Conservation (phyloP, 1,139 yeast species). For the Groenewaldozyma sp. region DNA sequence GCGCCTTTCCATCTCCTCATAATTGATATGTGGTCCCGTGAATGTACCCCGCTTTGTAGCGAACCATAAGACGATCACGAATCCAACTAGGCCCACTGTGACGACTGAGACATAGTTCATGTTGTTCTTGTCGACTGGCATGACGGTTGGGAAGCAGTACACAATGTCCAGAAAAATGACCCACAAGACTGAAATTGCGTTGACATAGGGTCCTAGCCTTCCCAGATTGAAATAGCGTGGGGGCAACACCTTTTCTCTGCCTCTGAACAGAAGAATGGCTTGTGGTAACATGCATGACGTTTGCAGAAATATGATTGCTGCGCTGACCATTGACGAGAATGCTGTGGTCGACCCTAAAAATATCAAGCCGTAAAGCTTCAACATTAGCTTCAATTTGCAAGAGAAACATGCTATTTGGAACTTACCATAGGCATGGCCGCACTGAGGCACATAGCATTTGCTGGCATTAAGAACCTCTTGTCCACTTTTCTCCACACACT, state of each 20-base stretch:
- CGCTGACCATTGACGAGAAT: slow-evolving; percentile 6
- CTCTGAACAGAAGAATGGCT: slow-evolving; percentile 5
- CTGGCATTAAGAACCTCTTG: slow-evolving; percentile 4
- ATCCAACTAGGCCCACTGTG: slow-evolving; percentile 13
- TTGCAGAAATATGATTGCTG: slow-evolving; percentile 6
- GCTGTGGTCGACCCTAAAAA: slow-evolving; percentile 7
- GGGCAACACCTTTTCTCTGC: slow-evolving; percentile 5
- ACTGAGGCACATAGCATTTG: slow-evolving; percentile 5
- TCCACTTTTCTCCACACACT: slow-evolving; percentile 12
- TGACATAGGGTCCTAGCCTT: slow-evolving; percentile 44
- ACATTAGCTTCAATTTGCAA: too few species aligned
- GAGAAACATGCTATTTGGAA: neutral
- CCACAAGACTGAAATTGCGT: slow-evolving; percentile 51
- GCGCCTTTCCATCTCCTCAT: slow-evolving; percentile 3
- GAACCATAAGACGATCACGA: slow-evolving; percentile 9
- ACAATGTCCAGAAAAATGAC: slow-evolving; percentile 56
- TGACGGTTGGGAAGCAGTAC: slow-evolving; percentile 64
- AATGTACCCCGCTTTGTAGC: slow-evolving; percentile 4
- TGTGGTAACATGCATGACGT: slow-evolving; percentile 5
- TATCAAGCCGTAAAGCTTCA: slow-evolving; percentile 5
- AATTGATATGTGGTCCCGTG: slow-evolving; percentile 6
- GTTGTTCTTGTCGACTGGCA: slow-evolving; percentile 50
- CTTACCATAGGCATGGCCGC: slow-evolving; percentile 1
- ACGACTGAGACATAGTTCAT: slow-evolving; percentile 73
- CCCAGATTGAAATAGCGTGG: slow-evolving; percentile 45